A percentile compares a stretch with the other conserved stretches of the same genome.
Conservation (phyloP, 345 rosid species). For the Trapa bicornis region DNA sequence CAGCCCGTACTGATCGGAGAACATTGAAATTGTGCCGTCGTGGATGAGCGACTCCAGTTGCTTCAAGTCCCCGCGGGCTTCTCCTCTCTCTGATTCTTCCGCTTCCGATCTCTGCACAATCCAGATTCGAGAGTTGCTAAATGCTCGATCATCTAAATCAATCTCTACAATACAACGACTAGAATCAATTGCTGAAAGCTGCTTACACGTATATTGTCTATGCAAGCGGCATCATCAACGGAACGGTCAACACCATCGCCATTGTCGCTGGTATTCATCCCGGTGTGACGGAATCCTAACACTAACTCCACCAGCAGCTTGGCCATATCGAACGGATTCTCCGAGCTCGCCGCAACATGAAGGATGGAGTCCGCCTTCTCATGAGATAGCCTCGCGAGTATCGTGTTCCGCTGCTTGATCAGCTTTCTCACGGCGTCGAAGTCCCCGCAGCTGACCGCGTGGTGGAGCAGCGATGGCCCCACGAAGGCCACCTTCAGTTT, state of each 20-base stretch:
- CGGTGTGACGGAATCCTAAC: constrained; percentile 9
- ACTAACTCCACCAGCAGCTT: constrained; percentile 34
- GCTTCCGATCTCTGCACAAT: not conserved
- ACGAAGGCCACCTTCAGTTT: constrained; percentile 52
- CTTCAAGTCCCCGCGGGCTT: constrained; percentile 19
- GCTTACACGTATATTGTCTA: constrained; percentile 28
- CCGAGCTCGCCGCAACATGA: constrained; percentile 29
- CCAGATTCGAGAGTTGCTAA: too few relatives aligned
- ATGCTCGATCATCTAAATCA: too few relatives aligned
- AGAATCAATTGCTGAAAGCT: not conserved
- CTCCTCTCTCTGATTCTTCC: constrained; percentile 23
- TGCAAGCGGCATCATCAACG: constrained; percentile 22
- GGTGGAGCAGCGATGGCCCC: constrained; percentile 39
- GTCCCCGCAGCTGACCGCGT: constrained; percentile 32
- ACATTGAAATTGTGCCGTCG: constrained; percentile 16
- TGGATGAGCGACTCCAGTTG: constrained; percentile 13
- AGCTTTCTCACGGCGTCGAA: constrained; percentile 26
- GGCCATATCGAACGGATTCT: constrained; percentile 30
- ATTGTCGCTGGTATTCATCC: constrained; percentile 8
- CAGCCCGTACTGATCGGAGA: constrained; percentile 32
- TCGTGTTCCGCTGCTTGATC: constrained; percentile 28
- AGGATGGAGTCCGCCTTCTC: constrained; percentile 29
- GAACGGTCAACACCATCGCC: constrained; percentile 37
- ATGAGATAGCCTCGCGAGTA: constrained; percentile 19
- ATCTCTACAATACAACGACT: too few relatives aligned